A percentile compares a stretch with the other conserved stretches of the same genome.
These are phyloP conservation scores for Boletus tylopilopsis DNA, from an alignment of 768 basidiomycete genomes.

Conservation along the genomic window DNA sequence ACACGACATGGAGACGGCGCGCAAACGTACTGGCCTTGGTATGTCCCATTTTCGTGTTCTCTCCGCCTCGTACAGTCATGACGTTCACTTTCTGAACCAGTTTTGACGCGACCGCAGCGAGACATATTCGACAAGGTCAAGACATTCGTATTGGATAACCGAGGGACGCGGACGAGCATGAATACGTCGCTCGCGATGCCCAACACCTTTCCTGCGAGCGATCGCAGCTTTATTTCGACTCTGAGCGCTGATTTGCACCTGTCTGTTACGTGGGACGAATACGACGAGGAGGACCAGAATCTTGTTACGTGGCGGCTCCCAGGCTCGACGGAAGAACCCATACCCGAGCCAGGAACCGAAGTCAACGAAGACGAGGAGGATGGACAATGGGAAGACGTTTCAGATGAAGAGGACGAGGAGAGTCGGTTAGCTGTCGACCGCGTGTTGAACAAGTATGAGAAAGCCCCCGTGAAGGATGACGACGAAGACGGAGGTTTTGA, in stretches of 20 bases:
- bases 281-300: slow-evolving; percentile 77
- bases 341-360: slow-evolving; percentile 31
- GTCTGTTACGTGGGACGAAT: slow-evolving; percentile 88
- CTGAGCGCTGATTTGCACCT: slow-evolving; percentile 79
- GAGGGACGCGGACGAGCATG: slow-evolving; percentile 27
- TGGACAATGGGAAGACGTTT: slow-evolving; percentile 46
- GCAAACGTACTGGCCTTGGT: slow-evolving; percentile 64
- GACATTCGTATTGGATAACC: slow-evolving; percentile 58
- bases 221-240: slow-evolving; percentile 73
- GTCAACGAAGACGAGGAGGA: slow-evolving; percentile 46
- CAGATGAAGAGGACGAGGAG: slow-evolving; percentile 65
- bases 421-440: slow-evolving; percentile 69
- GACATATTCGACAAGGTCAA: slow-evolving; percentile 77
- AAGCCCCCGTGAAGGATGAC: slow-evolving; percentile 71
- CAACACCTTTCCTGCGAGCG: slow-evolving; percentile 76
- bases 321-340: slow-evolving; percentile 35
- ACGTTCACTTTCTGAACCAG: slow-evolving; percentile 30
- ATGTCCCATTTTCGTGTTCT: slow-evolving; percentile 19
- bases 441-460: slow-evolving; percentile 84
- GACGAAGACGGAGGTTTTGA: slow-evolving; percentile 76
- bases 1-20: slow-evolving; percentile 59
- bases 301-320: slow-evolving; percentile 68
- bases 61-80: not conserved
- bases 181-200: slow-evolving; percentile 56
- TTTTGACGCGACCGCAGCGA: slow-evolving; percentile 71